Conservation (phyloP, 2,329 filamentous ascomycete species). For the Talaromyces marneffei region DNA sequence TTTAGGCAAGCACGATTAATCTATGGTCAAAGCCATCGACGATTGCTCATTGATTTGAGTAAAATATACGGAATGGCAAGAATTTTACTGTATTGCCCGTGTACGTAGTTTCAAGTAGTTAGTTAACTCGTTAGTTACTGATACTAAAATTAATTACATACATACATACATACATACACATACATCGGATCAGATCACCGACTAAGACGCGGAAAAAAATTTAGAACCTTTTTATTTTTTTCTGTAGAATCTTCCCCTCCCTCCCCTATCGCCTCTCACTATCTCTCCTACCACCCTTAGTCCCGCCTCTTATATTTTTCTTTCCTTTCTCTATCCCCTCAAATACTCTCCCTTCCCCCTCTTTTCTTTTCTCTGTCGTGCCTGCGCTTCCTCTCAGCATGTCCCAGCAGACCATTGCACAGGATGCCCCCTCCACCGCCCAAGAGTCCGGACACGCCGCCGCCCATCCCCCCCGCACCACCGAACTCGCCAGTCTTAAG, state of each 20-base stretch:
- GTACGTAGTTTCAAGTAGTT: not conserved
- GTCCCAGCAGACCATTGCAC: constrained; percentile 30
- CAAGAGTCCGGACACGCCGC: constrained; percentile 39
- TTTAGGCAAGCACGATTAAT: not conserved
- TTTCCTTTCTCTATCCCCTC: not conserved
- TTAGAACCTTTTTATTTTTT: constrained; percentile 4
- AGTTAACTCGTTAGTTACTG: no score
- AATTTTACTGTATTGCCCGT: not conserved
- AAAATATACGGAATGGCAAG: not conserved
- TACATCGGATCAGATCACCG: constrained; percentile 13
- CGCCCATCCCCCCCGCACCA: constrained; percentile 43
- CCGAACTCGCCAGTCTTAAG: constrained; percentile 59
- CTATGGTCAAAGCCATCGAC: not conserved
- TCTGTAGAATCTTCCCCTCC: constrained; percentile 1
- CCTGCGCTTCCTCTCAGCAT: constrained; percentile 28
- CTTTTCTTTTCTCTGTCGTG: constrained; percentile 15
- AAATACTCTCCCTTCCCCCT: constrained; percentile 16
- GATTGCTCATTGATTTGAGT: not conserved
- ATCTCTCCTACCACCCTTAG: not conserved
- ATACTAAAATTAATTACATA: constrained; percentile 5
- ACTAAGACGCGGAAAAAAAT: constrained; percentile 2
- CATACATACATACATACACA: not conserved
- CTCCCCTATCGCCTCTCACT: constrained; percentile 5
- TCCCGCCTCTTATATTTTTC: not conserved
- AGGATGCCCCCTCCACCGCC: constrained; percentile 36